Evolutionary conservation across 2,329 filamentous ascomycete genomes (phyloP), one percentile per base, ranked within the genome.

Genomic region (Albifimbria verrucaria): DNA sequence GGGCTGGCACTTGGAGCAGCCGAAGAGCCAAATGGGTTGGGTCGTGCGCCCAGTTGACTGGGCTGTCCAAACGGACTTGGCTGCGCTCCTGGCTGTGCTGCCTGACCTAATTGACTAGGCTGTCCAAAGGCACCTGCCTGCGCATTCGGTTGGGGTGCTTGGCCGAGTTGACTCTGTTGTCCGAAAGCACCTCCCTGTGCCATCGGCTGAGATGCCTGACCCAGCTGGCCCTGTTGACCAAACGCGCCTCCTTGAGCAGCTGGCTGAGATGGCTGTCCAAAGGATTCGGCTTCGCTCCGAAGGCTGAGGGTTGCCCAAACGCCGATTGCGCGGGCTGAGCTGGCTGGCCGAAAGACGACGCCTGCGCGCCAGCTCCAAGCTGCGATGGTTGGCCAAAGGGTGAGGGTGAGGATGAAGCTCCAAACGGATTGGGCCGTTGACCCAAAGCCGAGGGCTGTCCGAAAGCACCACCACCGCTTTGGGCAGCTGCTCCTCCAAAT

Each of bases 321-420:
- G 61, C 54, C 26, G 59, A 41, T 39, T 64, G 69, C n/a, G 72
- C 63, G 12, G 66, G 51, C 25, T 47, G 54, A 20, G 71, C 61
- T n/a, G 67, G 55, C 52, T 73, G 69, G 2, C 75, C 76, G 59
- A 79, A 78, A 0, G 72, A 59, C 1, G 68, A 63, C 55, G 56
- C 11, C 10, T 43, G 64, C 56, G 84, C 82, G 1, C 70, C 66
- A 47, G 66, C 72, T 11, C 64, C 41, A 9, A 58, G 52, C 47
- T 61, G 65, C 9, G 60, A 52, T 12, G 66, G 62, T 32, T 77
- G 71, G 10, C 76, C 73, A 55, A 83, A 80, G 2, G n/a, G n/a
- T n/a, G n/a, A n/a, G n/a, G n/a, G n/a, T 11, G 45, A 28, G 4
- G 56, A 51, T 11, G 53, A 48, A 17, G 41, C 50, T 9, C 64